phyloP scores from a whole-genome alignment of 257 asterid species.

The Rhazya stricta region DNA sequence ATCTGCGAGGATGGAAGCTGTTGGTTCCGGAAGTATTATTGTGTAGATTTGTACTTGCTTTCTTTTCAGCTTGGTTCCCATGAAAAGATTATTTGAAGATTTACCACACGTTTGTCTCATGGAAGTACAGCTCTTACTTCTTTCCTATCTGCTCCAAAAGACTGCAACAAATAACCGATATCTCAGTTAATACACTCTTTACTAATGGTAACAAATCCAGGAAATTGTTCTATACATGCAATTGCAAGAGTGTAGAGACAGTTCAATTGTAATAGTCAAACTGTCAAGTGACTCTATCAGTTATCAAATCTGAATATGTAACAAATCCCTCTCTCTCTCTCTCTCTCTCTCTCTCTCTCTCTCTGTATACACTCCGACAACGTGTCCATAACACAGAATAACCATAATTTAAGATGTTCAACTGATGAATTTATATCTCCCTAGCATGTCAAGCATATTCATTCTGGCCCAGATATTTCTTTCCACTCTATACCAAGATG shows the following conservation, averaged over 20 bases:
- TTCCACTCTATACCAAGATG: neutral
- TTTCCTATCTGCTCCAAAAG: conserved; percentile 84
- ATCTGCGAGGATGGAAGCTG: neutral
- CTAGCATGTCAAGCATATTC: neutral
- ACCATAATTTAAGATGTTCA: neutral
- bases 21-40: conserved; percentile 3
- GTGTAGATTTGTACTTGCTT: neutral
- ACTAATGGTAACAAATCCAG: neutral
- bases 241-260: neutral
- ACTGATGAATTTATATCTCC: neutral
- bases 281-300: neutral
- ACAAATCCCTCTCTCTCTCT: neutral
- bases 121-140: conserved; percentile 77
- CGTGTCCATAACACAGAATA: neutral
- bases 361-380: no score
- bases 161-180: conserved; percentile 36
- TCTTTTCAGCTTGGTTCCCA: conserved; percentile 8
- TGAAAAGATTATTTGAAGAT: neutral
- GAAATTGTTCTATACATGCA: neutral
- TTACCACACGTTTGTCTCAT: conserved; percentile 28
- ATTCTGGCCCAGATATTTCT: no score
- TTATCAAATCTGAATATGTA: neutral
- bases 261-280: neutral
- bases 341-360: neutral
- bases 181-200: conserved; percentile 2